Evolutionary conservation across 805 yeast species (phyloP).

Genomic region (Candida vaughaniae): DNA sequence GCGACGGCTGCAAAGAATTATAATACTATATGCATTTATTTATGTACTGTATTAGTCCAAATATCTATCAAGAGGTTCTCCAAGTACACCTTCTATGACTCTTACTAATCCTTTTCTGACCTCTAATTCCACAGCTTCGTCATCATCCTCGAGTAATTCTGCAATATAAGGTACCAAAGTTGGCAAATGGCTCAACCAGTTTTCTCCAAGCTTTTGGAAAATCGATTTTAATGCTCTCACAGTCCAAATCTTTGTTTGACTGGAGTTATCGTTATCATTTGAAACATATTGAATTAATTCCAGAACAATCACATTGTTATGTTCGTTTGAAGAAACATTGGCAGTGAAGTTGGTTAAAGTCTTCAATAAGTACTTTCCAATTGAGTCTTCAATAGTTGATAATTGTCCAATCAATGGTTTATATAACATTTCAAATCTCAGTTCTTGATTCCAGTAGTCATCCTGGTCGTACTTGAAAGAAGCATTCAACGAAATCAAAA

Average conservation of each 20-base stretch:
- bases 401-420: conserved; percentile 66
- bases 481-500: conserved; percentile 69
- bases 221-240: conserved; percentile 74
- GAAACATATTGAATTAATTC: conserved; percentile 37
- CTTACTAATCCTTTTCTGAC: conserved; percentile 88
- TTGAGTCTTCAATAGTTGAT: conserved; percentile 61
- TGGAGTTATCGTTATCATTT: conserved; percentile 53
- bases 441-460: conserved; percentile 90
- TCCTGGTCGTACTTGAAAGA: conserved; percentile 89
- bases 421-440: conserved; percentile 75
- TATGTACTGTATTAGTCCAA: conserved; percentile 36
- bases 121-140: conserved; percentile 85
- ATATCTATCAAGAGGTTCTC: conserved; percentile 90
- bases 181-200: conserved; percentile 88
- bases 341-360: conserved; percentile 72
- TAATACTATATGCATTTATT: neutral
- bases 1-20: conserved; percentile 2
- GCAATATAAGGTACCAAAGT: conserved; percentile 95
- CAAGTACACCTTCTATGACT: conserved; percentile 87
- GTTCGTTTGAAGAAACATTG: conserved; percentile 65
- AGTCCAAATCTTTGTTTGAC: conserved; percentile 81
- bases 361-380: conserved; percentile 80
- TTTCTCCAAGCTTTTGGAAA: conserved; percentile 90
- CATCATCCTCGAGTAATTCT: conserved; percentile 92
- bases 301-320: conserved; percentile 62